Evolutionary conservation across 805 yeast species (phyloP).

Genomic region (Schwanniomyces pseudopolymorphus): DNA sequence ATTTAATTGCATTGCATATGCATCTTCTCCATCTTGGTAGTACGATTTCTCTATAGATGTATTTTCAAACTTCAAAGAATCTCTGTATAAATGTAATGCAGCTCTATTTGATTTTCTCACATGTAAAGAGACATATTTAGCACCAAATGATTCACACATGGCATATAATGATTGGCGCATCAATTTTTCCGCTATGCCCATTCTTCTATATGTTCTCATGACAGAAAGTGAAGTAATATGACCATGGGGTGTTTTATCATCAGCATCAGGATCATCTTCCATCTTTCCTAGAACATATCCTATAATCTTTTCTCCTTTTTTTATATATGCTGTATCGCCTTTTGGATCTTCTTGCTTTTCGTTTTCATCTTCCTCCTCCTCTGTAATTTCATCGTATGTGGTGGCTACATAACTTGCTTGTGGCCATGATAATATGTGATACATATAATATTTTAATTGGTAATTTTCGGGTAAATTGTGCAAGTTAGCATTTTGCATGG

Average conservation of each 20-base stretch:
- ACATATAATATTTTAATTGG: constrained; percentile 86
- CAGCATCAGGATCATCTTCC: constrained; percentile 89
- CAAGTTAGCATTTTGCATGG: constrained; percentile 93
- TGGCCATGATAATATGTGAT: constrained; percentile 95
- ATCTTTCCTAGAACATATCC: constrained; percentile 95
- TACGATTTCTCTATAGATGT: constrained; percentile 81
- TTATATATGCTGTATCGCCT: constrained; percentile 64
- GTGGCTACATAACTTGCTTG: constrained; percentile 96
- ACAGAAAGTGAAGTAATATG: constrained; percentile 93
- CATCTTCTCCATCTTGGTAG: constrained; percentile 97
- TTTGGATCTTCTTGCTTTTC: constrained; percentile 38
- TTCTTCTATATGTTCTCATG: constrained; percentile 91
- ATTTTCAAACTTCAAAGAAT: constrained; percentile 80
- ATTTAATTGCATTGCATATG: constrained; percentile 86
- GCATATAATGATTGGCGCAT: constrained; percentile 85
- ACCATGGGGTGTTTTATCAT: constrained; percentile 78
- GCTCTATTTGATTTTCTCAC: constrained; percentile 93
- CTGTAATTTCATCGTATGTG: constrained; percentile 50
- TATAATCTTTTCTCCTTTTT: constrained; percentile 76
- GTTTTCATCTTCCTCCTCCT: constrained; percentile 15
- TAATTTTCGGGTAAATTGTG: constrained; percentile 94
- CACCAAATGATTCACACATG: constrained; percentile 76
- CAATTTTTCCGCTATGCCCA: constrained; percentile 90
- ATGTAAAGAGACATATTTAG: constrained; percentile 84
- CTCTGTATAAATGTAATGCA: constrained; percentile 87